phyloP scores from a whole-genome alignment of 2,329 filamentous ascomycete genomes.

The Fusarium nisikadoi region DNA sequence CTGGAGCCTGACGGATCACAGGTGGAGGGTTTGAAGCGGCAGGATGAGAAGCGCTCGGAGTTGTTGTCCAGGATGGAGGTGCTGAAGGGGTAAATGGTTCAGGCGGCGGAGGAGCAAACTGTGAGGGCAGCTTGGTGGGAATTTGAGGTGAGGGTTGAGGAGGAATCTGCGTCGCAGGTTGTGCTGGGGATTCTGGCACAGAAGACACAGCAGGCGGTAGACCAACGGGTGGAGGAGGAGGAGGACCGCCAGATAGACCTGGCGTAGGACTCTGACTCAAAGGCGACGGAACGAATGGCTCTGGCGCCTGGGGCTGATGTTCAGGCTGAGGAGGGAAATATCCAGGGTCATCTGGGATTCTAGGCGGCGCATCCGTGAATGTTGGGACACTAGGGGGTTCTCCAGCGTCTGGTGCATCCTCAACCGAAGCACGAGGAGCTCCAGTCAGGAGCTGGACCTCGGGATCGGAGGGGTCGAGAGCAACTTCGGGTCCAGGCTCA shows the following conservation, averaged over 20 bases:
- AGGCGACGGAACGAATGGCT: constrained; percentile 51
- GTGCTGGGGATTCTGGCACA: constrained; percentile 19
- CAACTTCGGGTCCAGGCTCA: constrained; percentile 55
- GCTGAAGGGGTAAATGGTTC: constrained; percentile 35
- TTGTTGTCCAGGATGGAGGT: constrained; percentile 36
- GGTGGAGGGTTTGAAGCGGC: constrained; percentile 37
- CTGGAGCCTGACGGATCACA: constrained; percentile 26
- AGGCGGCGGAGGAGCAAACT: constrained; percentile 38
- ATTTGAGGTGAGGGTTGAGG: constrained; percentile 46
- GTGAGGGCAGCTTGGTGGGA: constrained; percentile 40
- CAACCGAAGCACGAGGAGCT: constrained; percentile 58
- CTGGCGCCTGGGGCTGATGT: constrained; percentile 14
- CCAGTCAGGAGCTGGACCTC: constrained; percentile 65
- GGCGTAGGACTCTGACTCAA: constrained; percentile 47
- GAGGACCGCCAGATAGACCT: constrained; percentile 35
- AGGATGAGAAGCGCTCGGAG: constrained; percentile 37
- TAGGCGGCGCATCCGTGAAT: constrained; percentile 42
- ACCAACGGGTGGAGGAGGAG: constrained; percentile 24
- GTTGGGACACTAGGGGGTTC: constrained; percentile 45
- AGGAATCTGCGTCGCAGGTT: constrained; percentile 39
- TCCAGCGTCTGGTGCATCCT: constrained; percentile 63
- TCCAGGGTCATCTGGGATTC: constrained; percentile 43
- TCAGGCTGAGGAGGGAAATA: constrained; percentile 49
- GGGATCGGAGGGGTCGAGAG: constrained; percentile 71
- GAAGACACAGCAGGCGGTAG: constrained; percentile 25